Base-by-base conservation (phyloP, 140 eudicot species). In the Erigeron philadelphicus region DNA sequence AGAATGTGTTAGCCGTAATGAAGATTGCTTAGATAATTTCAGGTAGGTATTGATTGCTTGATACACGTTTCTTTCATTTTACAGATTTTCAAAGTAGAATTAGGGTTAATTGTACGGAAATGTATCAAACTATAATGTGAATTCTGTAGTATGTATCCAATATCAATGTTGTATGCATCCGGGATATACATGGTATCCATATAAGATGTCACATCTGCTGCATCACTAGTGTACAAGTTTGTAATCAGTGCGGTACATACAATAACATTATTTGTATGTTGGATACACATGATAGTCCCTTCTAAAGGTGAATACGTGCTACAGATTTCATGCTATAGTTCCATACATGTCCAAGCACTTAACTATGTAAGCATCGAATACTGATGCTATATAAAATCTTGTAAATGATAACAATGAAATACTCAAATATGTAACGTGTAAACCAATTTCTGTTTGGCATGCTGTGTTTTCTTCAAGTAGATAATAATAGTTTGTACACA, bases 41-140 rank as follows among this genome's bases (percentile, higher is more conserved):
- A 86, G 95, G 96, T 91, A 86, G 95, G 96, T 91, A 86, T 67
- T 50, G 13, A 16, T 19, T 35, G 49, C 76, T 73, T 12, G n/a
- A 13, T 41, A 70, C 57, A 52, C 59, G 25, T 23, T 21, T 65
- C 70, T 11, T 67, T 19, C 9, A 17, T 50, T 74, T 64, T 40
- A 9, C 19, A 9, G 6, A 45, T 11, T 45, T 64, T 11, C 6
- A 19, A 11, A 11, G 21, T 11, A 5, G 23, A 7, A 18, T 21
- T 10, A 31, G 31, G 15, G n/a, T 11, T 54, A 16, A 1, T 7
- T 53, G 16, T 25, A n/a, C 10, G n/a, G 56, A 12, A 49, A 48
- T n/a, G 56, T 12, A n/a, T 50, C 4, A 31, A 31, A 31, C 38
- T 31, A 31, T 31, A 31, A 4, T 5, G 5, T 31, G 38, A 31